These are phyloP conservation scores for Pseudogymnoascus verrucosus DNA, from an alignment of 2,329 filamentous ascomycete genomes.

Conservation along the genomic window DNA sequence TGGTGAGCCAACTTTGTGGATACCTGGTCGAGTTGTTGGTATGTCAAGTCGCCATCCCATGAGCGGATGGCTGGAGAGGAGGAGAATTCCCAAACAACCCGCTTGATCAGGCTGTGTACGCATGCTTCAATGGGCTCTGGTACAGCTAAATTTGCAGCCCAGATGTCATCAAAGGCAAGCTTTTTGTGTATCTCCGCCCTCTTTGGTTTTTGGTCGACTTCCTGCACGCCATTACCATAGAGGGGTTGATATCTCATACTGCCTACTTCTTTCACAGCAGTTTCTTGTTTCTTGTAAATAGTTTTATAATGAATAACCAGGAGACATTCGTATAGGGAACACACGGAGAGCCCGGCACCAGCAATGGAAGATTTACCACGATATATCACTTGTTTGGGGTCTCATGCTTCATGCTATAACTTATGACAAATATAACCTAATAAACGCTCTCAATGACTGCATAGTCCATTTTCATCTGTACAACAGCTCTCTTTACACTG, in stretches of 20 bases:
- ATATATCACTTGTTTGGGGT: slow-evolving; percentile 2
- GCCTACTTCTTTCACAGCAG: not conserved
- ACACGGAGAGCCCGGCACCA: not conserved
- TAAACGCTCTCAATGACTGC: not conserved
- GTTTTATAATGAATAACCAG: not conserved
- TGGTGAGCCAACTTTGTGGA: slow-evolving; percentile 11
- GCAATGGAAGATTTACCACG: not conserved
- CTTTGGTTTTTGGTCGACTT: not conserved
- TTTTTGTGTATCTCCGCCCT: not conserved
- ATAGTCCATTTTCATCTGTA: not conserved
- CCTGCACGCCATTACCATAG: not conserved
- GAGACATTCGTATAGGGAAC: not conserved
- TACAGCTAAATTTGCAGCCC: slow-evolving; percentile 11
- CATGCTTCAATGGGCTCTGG: not conserved
- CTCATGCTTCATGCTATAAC: not conserved
- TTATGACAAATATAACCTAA: slow-evolving; percentile 4
- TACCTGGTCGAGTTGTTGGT: slow-evolving; percentile 14
- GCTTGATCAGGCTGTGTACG: not conserved
- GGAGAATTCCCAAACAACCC: not conserved
- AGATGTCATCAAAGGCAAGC: slow-evolving; percentile 1
- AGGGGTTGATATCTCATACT: not conserved
- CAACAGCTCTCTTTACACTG: not conserved
- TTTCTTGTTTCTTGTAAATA: not conserved
- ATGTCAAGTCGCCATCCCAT: slow-evolving; percentile 19
- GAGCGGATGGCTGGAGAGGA: slow-evolving; percentile 14